These are phyloP conservation scores for Macadamia integrifolia DNA, from an alignment of 164 flowering plant species.

Conservation along the genomic window DNA sequence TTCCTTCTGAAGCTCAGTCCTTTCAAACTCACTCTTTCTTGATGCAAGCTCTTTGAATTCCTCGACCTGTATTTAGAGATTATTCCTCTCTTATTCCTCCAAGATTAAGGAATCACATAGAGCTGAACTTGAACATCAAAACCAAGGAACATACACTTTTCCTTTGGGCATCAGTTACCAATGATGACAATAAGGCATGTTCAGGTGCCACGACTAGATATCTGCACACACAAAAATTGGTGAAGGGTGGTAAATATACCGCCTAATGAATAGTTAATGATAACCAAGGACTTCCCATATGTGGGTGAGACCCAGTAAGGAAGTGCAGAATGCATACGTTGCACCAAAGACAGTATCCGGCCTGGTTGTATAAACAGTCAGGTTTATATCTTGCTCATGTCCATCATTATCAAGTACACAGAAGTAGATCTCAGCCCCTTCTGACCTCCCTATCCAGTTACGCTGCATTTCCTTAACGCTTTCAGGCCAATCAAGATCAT, in stretches of 20 bases:
- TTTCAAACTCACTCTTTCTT: conserved; percentile 91
- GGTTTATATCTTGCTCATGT: conserved; percentile 41
- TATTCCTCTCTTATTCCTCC: conserved; percentile 14
- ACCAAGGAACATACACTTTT: conserved; percentile 44
- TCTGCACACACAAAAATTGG: conserved; percentile 37
- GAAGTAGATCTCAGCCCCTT: conserved; percentile 89
- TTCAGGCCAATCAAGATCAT: conserved; percentile 98
- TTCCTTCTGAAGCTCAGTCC: conserved; percentile 97
- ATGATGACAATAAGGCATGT: conserved; percentile 53
- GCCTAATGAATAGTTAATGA: background rate
- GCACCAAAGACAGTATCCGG: conserved; percentile 97
- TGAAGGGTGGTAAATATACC: background rate
- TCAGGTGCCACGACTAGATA: conserved; percentile 96
- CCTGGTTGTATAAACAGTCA: conserved; percentile 87
- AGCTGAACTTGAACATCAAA: conserved; percentile 4
- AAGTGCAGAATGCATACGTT: conserved; percentile 47
- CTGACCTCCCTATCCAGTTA: conserved; percentile 97
- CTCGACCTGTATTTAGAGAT: conserved; percentile 61
- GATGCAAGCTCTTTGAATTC: conserved; percentile 77
- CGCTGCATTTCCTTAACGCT: conserved; percentile 96
- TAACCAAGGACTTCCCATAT: background rate
- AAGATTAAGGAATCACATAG: conserved; percentile 1
- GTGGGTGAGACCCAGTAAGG: background rate
- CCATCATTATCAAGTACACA: conserved; percentile 49
- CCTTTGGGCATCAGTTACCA: conserved; percentile 52